These are phyloP conservation scores for Cymbidium sinense DNA, from an alignment of 106 monocot genomes.

Conservation along the genomic window DNA sequence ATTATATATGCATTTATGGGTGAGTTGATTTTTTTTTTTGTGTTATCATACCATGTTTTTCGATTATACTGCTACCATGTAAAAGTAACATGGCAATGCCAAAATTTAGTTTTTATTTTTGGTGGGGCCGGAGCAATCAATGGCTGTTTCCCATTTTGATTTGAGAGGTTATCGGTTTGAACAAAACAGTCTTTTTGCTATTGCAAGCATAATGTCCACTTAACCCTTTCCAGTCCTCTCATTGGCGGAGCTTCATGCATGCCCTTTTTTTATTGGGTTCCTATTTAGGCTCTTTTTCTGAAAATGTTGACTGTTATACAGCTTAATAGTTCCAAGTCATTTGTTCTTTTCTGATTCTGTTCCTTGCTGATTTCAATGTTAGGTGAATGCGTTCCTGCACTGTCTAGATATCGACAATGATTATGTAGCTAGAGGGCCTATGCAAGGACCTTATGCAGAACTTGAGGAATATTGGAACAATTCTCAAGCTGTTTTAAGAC, in stretches of 20 bases:
- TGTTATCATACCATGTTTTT: too few relatives aligned
- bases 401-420: conserved; percentile 90
- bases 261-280: not conserved
- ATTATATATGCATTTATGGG: too few relatives aligned
- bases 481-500: conserved; percentile 55
- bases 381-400: conserved; percentile 85
- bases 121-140: too few relatives aligned
- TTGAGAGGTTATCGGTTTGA: not conserved
- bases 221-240: not conserved
- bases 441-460: conserved; percentile 66
- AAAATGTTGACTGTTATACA: not conserved
- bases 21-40: too few relatives aligned
- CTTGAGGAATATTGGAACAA: conserved; percentile 94
- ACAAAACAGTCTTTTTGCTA: not conserved
- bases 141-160: too few relatives aligned
- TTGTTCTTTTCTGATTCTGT: conserved; percentile 1
- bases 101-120: too few relatives aligned
- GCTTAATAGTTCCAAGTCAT: not conserved
- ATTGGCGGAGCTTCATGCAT: not conserved
- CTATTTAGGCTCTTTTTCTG: not conserved
- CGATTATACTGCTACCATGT: too few relatives aligned
- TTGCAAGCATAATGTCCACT: not conserved
- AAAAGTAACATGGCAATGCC: too few relatives aligned
- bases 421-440: conserved; percentile 50
- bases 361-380: not conserved